Percentiles rank a stretch among this genome's conserved stretches.
Conservation (phyloP, 306 rosid species). For the Ochetophila trinervis region DNA sequence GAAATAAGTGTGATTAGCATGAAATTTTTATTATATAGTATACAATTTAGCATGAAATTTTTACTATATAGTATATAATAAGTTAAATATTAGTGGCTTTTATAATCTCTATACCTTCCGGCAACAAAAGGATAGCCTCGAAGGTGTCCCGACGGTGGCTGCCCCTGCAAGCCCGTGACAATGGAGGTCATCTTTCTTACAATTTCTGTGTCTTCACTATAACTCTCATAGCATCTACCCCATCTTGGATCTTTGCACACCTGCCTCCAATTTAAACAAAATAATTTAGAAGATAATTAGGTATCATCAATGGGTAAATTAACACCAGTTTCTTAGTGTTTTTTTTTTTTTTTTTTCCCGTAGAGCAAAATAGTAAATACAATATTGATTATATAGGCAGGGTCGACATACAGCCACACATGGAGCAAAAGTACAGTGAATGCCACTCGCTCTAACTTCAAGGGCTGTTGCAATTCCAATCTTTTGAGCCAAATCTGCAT, state of each 20-base stretch:
- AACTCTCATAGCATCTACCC: conserved; percentile 79
- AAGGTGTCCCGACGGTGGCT: conserved; percentile 56
- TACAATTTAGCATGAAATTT: no score
- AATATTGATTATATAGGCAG: no score
- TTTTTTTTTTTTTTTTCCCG: no score
- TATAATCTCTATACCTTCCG: conserved; percentile 41
- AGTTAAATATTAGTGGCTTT: no score
- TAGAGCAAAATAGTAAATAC: no score
- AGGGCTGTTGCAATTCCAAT: conserved; percentile 78
- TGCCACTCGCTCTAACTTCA: conserved; percentile 77
- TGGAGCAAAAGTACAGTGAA: conserved; percentile 67
- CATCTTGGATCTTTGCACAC: conserved; percentile 78
- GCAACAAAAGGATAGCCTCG: conserved; percentile 76
- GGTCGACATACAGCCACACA: conserved; percentile 68
- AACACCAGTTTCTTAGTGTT: no score
- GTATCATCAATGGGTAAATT: no score
- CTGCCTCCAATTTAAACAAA: conserved; percentile 35
- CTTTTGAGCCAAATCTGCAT: conserved; percentile 60
- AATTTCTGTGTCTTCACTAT: conserved; percentile 70
- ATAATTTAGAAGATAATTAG: no score
- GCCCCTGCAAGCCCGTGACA: conserved; percentile 75
- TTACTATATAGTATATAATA: no score
- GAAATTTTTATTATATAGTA: no score
- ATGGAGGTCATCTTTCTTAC: conserved; percentile 68
- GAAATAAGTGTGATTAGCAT: no score